Conservation (phyloP, 1,284 basidiomycete species). For the Ceratorhiza oryzae-sativae region DNA sequence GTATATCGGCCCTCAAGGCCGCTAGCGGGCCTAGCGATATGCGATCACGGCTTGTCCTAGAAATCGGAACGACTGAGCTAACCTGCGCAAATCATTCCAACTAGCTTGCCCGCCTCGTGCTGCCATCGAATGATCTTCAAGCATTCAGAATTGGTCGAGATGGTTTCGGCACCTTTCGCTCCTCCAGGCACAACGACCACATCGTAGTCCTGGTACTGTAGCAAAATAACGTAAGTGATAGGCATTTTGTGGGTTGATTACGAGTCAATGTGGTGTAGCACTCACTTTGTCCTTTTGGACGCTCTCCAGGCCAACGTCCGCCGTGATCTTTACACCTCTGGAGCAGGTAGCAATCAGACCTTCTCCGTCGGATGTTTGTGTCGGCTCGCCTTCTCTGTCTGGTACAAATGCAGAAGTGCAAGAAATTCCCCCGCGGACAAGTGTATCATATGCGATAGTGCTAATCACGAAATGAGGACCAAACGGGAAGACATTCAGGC, state of each 20-base stretch:
- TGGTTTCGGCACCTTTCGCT: constrained; percentile 77
- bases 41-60: too few relatives aligned
- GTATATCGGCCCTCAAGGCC: constrained; percentile 69
- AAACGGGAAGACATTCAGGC: background rate
- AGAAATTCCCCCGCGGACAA: constrained; percentile 73
- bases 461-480: constrained; percentile 51
- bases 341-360: constrained; percentile 63
- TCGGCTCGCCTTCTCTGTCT: constrained; percentile 47
- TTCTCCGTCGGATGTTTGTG: constrained; percentile 15
- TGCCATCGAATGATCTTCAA: constrained; percentile 71
- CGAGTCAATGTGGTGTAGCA: background rate
- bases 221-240: too few relatives aligned
- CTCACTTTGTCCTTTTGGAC: constrained; percentile 41
- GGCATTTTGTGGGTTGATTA: too few relatives aligned
- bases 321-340: constrained; percentile 74
- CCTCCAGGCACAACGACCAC: constrained; percentile 82
- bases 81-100: constrained; percentile 88
- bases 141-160: constrained; percentile 66
- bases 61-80: constrained; percentile 32
- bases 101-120: constrained; percentile 64
- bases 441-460: constrained; percentile 79
- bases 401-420: constrained; percentile 71
- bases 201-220: constrained; percentile 66
- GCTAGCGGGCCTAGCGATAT: constrained; percentile 65
- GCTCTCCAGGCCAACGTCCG: constrained; percentile 63